Evolutionary conservation across 148 eudicot genomes (phyloP).

Genomic region (Vaccinium vitisidaea): DNA sequence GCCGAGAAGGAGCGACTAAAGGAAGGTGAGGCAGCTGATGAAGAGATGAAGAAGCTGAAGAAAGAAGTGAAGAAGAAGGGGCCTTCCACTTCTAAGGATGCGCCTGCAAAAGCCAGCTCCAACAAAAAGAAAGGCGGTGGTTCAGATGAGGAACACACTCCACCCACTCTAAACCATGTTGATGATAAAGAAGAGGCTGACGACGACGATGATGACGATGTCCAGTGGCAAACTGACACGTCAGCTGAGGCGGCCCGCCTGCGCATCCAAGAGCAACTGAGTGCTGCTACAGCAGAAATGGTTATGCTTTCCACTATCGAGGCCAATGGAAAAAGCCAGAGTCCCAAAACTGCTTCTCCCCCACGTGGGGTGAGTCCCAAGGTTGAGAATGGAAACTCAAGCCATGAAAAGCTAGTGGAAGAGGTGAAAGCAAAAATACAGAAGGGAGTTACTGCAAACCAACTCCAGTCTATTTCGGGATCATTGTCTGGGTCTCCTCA

Average conservation of each 20-base stretch:
- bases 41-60: slow-evolving; percentile 66
- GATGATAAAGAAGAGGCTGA: slow-evolving; percentile 45
- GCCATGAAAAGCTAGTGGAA: slow-evolving; percentile 32
- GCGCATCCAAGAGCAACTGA: slow-evolving; percentile 73
- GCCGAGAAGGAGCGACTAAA: slow-evolving; percentile 81
- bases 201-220: slow-evolving; percentile 31
- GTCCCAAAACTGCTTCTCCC: slow-evolving; percentile 15
- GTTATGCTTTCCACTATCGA: slow-evolving; percentile 65
- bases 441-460: slow-evolving; percentile 42
- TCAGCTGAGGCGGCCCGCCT: slow-evolving; percentile 67
- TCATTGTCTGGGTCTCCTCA: slow-evolving; percentile 49
- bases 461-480: slow-evolving; percentile 44
- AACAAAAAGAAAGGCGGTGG: slow-evolving; percentile 60
- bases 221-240: slow-evolving; percentile 81
- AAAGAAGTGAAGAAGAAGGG: slow-evolving; percentile 63
- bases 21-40: slow-evolving; percentile 87
- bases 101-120: slow-evolving; percentile 32
- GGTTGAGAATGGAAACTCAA: slow-evolving; percentile 20
- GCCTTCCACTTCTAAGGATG: slow-evolving; percentile 41
- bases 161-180: slow-evolving; percentile 46
- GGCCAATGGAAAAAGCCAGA: not conserved
- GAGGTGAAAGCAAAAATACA: slow-evolving; percentile 44
- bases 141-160: slow-evolving; percentile 61
- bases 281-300: slow-evolving; percentile 77
- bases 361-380: slow-evolving; percentile 22